These are phyloP conservation scores for Brassica carinata DNA, from an alignment of 345 rosid genomes.

Conservation along the genomic window DNA sequence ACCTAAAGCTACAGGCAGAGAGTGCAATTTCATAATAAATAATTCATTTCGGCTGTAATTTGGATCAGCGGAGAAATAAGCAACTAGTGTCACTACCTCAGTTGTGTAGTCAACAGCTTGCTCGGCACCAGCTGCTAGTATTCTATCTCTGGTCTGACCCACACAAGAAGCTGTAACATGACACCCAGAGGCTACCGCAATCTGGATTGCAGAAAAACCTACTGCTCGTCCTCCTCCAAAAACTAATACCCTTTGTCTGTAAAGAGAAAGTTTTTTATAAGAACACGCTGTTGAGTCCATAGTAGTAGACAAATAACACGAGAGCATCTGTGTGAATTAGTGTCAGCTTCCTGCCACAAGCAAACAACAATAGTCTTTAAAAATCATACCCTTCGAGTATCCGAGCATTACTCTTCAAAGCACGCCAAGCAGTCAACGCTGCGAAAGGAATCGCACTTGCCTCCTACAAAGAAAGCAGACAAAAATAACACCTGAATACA, in stretches of 20 bases:
- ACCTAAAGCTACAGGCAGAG: no score
- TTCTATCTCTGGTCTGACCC: slow-evolving; percentile 57
- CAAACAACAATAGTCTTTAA: no score
- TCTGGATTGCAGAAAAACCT: slow-evolving; percentile 89
- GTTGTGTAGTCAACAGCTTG: slow-evolving; percentile 85
- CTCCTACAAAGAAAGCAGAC: no score
- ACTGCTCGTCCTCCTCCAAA: slow-evolving; percentile 97
- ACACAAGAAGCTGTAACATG: slow-evolving; percentile 85
- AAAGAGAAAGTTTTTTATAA: neutral
- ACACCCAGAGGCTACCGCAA: slow-evolving; percentile 75
- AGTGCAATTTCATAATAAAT: no score
- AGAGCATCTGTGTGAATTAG: neutral
- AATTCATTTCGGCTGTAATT: no score
- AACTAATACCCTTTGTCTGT: slow-evolving; percentile 81
- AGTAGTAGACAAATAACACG: neutral
- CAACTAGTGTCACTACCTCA: no score
- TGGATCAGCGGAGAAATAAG: slow-evolving; percentile 10
- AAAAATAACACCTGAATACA: no score
- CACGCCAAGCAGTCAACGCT: slow-evolving; percentile 97
- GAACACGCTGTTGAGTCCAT: neutral
- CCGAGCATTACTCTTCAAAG: slow-evolving; percentile 85
- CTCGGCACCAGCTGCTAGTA: slow-evolving; percentile 79
- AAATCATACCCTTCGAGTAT: slow-evolving; percentile 87
- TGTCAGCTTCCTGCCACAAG: no score
- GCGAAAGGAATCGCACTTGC: slow-evolving; percentile 96